Conservation (phyloP, 2,329 filamentous ascomycete species). For the Alternaria arborescens region DNA sequence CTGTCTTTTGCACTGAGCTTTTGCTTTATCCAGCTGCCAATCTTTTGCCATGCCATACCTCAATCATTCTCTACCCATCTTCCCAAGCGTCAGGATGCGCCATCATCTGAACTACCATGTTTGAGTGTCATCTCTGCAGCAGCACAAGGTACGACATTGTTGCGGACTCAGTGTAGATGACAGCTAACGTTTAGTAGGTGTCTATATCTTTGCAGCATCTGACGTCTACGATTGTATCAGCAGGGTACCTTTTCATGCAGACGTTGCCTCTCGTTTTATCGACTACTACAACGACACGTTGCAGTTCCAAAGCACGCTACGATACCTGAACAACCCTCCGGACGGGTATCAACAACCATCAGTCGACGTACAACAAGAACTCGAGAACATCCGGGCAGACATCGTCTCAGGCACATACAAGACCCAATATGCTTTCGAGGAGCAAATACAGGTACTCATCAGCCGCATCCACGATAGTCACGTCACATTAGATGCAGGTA, state of each 20-base stretch:
- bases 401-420: conserved; percentile 39
- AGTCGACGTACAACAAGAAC: conserved; percentile 44
- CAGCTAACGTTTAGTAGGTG: too few species aligned
- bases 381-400: conserved; percentile 38
- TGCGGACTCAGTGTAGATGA: too few species aligned
- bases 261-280: conserved; percentile 55
- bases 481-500: conserved; percentile 32
- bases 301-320: conserved; percentile 56
- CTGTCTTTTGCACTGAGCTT: too few species aligned
- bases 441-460: conserved; percentile 46
- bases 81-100: too few species aligned
- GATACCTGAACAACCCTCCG: conserved; percentile 54
- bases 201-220: neutral
- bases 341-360: conserved; percentile 53
- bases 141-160: too few species aligned
- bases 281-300: conserved; percentile 57
- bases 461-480: conserved; percentile 47
- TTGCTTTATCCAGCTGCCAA: too few species aligned
- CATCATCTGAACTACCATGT: too few species aligned
- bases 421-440: conserved; percentile 53
- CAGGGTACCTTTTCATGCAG: conserved; percentile 57
- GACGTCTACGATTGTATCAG: conserved; percentile 49
- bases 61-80: too few species aligned
- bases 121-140: too few species aligned
- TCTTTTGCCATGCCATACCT: too few species aligned